These are phyloP conservation scores for Penicillium chermesinum DNA, from an alignment of 495 filamentous ascomycete genomes.

Conservation along the genomic window DNA sequence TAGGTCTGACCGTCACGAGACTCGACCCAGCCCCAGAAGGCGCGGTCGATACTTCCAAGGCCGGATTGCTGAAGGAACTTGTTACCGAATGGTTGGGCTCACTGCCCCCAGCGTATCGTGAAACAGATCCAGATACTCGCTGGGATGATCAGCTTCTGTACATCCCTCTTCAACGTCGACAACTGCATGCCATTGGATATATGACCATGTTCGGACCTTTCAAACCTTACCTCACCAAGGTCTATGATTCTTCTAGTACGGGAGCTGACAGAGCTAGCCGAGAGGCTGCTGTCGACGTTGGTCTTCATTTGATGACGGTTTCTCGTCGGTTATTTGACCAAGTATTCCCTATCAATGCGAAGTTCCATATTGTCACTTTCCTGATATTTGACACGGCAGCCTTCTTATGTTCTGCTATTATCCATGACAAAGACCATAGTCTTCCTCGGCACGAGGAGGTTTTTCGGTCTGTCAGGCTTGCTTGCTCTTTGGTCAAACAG, in stretches of 20 bases:
- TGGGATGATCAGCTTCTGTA: constrained; percentile 40
- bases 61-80: constrained; percentile 20
- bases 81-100: constrained; percentile 37
- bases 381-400: constrained; percentile 48
- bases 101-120: constrained; percentile 38
- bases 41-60: constrained; percentile 4
- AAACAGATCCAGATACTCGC: constrained; percentile 35
- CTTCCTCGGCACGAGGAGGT: constrained; percentile 40
- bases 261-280: constrained; percentile 28
- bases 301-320: constrained; percentile 36
- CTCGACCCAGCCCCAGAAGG: constrained; percentile 9
- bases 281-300: constrained; percentile 33
- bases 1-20: constrained; percentile 18
- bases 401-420: constrained; percentile 45
- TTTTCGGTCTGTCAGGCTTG: constrained; percentile 32
- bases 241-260: constrained; percentile 14
- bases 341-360: constrained; percentile 39
- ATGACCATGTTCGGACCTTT: constrained; percentile 42
- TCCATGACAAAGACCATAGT: constrained; percentile 39
- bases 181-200: constrained; percentile 44
- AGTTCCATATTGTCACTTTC: constrained; percentile 50
- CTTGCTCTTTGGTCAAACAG: constrained; percentile 34
- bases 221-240: constrained; percentile 37
- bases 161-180: constrained; percentile 44
- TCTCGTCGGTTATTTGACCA: constrained; percentile 38